Evolutionary conservation across 83 land plant genomes (phyloP).

Genomic region (Picea abies): DNA sequence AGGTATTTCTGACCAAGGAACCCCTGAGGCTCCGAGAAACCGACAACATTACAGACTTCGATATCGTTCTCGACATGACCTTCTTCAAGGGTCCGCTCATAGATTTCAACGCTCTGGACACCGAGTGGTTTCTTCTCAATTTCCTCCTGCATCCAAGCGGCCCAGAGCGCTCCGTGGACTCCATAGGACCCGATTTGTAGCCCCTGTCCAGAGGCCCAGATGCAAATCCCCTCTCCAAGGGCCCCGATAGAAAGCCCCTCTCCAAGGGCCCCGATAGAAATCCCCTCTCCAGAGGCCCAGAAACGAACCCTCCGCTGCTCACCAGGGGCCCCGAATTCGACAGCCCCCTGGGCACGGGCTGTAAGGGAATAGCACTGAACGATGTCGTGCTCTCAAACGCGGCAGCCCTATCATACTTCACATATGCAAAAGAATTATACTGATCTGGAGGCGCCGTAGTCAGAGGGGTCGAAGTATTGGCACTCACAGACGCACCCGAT

Average conservation of each 20-base stretch:
- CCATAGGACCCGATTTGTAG: conserved; percentile 46
- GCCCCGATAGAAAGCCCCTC: neutral
- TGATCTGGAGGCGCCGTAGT: conserved; percentile 30
- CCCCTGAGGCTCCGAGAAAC: too few species aligned
- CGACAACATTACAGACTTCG: too few species aligned
- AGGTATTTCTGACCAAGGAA: too few species aligned
- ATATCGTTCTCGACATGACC: too few species aligned
- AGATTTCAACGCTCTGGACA: too few species aligned
- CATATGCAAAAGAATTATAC: conserved; percentile 28
- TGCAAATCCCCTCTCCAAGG: too few species aligned
- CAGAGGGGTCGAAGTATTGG: conserved; percentile 61
- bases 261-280: neutral
- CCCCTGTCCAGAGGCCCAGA: too few species aligned
- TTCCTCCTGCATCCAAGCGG: too few species aligned
- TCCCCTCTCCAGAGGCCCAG: conserved; percentile 37
- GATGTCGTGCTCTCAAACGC: conserved; percentile 89
- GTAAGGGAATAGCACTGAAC: conserved; percentile 82
- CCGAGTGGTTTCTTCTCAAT: too few species aligned
- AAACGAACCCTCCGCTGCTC: conserved; percentile 27
- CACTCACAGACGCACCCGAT: conserved; percentile 66
- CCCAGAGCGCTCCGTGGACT: conserved; percentile 39
- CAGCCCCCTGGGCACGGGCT: conserved; percentile 64
- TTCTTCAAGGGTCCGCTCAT: too few species aligned
- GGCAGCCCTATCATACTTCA: conserved; percentile 42
- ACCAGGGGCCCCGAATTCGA: conserved; percentile 74